phyloP scores from a whole-genome alignment of 2,329 filamentous ascomycete species.

The Monosporascus sp. region DNA sequence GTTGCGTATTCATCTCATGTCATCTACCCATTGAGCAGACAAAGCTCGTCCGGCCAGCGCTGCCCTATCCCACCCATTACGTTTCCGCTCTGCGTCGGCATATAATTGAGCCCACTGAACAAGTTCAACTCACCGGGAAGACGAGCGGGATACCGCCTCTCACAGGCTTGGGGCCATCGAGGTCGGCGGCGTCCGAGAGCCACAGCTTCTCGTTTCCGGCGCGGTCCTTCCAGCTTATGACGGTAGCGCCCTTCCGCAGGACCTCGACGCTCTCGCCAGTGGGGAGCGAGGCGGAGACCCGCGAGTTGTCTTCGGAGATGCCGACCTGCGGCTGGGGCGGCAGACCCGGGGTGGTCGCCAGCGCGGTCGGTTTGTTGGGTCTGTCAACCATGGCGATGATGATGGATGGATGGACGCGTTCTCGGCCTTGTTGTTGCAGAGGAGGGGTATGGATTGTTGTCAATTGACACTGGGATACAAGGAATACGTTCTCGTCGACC shows the following conservation, averaged over 20 bases:
- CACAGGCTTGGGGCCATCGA: slow-evolving; percentile 86
- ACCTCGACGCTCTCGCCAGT: slow-evolving; percentile 83
- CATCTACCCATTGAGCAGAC: background rate
- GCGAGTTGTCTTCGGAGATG: slow-evolving; percentile 64
- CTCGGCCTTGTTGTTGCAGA: no score
- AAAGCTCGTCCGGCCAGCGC: background rate
- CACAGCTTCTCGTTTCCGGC: slow-evolving; percentile 78
- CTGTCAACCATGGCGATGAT: slow-evolving; percentile 65
- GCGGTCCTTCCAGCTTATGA: slow-evolving; percentile 87
- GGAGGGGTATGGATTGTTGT: no score
- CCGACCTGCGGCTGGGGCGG: slow-evolving; percentile 72
- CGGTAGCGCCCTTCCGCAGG: slow-evolving; percentile 85
- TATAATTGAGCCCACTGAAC: no score
- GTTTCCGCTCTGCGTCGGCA: no score
- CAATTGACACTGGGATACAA: no score
- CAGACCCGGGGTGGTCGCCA: slow-evolving; percentile 67
- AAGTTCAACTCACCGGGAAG: slow-evolving; percentile 65
- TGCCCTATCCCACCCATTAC: no score
- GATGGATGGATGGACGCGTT: background rate
- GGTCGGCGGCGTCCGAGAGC: slow-evolving; percentile 70
- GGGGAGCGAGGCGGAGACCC: slow-evolving; percentile 74
- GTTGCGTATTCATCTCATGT: background rate
- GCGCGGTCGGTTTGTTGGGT: slow-evolving; percentile 73
- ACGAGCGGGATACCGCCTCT: slow-evolving; percentile 88
- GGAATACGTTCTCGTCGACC: no score